A percentile compares a stretch with the other conserved stretches of the same genome.
Conservation (phyloP, 192 early-diverging fungal species). For the Mortierella alpina region DNA sequence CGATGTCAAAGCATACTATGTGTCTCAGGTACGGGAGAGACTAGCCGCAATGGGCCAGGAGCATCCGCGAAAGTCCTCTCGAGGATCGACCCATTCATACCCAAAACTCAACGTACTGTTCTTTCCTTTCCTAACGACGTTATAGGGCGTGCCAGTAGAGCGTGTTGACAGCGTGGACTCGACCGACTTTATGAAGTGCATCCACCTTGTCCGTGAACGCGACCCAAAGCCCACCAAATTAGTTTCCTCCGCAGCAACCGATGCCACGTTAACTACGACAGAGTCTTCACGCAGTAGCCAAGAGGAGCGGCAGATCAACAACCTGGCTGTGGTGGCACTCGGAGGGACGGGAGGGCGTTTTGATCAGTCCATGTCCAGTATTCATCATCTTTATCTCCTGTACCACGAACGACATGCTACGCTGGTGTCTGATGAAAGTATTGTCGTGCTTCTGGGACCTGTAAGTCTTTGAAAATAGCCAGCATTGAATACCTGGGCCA, state of each 20-base stretch:
- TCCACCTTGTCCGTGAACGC: constrained; percentile 57
- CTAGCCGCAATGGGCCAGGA: not conserved
- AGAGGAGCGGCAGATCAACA: constrained; percentile 14
- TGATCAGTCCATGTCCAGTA: constrained; percentile 87
- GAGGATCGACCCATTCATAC: not conserved
- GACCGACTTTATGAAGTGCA: constrained; percentile 94
- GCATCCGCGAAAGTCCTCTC: not conserved
- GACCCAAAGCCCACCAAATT: constrained; percentile 26
- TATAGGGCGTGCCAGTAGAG: constrained; percentile 66
- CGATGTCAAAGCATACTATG: constrained; percentile 74
- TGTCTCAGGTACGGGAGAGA: constrained; percentile 54
- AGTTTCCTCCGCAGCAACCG: not conserved
- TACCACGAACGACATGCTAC: constrained; percentile 70
- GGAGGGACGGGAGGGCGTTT: constrained; percentile 90
- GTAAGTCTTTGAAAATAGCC: constrained; percentile 50
- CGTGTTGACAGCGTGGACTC: constrained; percentile 61
- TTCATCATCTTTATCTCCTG: constrained; percentile 76
- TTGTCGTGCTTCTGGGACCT: constrained; percentile 75
- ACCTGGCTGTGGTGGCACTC: constrained; percentile 72
- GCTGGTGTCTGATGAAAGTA: constrained; percentile 77
- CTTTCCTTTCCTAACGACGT: not conserved
- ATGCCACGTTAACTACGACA: not conserved
- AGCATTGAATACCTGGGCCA: no score
- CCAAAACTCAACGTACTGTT: not conserved
- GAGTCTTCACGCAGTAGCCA: not conserved